Percentiles rank a stretch among this genome's conserved stretches.
Conservation (phyloP, 805 yeast species). For the Metschnikowia bowlesiae region DNA sequence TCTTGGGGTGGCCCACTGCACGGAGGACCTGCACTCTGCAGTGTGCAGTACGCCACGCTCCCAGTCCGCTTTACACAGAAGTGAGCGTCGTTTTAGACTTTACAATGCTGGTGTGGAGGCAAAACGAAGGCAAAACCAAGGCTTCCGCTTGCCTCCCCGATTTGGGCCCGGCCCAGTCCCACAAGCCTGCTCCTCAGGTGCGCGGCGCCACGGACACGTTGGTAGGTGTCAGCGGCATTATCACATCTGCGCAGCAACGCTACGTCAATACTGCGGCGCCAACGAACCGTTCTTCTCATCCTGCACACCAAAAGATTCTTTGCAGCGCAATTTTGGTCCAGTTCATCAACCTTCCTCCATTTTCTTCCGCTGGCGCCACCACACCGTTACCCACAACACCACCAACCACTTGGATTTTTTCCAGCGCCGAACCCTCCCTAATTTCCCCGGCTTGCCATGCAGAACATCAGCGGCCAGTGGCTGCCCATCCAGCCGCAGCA, state of each 20-base stretch:
- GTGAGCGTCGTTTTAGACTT: background rate
- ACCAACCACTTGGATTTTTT: background rate
- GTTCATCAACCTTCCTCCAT: background rate
- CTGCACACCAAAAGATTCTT: constrained; percentile 1
- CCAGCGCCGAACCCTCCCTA: background rate
- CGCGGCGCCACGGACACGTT: background rate
- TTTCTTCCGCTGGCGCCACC: background rate
- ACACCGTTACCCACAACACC: background rate
- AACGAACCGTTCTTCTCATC: background rate
- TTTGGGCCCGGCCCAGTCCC: background rate
- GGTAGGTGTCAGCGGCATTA: background rate
- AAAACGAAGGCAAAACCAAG: too few species aligned
- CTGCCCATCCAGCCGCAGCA: background rate
- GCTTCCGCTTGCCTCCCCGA: too few species aligned
- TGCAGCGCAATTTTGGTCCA: background rate
- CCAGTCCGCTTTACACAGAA: background rate
- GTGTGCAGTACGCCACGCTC: background rate
- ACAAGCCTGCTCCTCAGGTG: background rate
- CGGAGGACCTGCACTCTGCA: background rate
- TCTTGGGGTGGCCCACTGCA: background rate
- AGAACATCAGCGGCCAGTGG: background rate
- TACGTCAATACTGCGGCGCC: background rate
- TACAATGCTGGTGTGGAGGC: background rate
- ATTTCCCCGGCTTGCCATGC: background rate
- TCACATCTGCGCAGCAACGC: background rate